These are phyloP conservation scores for Aspergillus ellipticus DNA, from an alignment of 495 filamentous ascomycete genomes.

Conservation along the genomic window DNA sequence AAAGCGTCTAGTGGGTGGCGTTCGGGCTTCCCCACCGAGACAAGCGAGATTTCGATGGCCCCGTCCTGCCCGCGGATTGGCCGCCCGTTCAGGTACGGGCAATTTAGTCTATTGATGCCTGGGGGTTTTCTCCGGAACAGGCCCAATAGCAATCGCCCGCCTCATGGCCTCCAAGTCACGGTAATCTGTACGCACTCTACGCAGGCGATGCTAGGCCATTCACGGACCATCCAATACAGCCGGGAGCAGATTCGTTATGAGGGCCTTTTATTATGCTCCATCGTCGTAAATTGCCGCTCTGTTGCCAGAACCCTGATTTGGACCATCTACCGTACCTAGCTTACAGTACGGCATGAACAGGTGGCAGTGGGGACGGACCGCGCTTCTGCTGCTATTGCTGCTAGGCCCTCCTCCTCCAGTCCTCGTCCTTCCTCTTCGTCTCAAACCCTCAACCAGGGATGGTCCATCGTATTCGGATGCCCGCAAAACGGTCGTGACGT, in stretches of 20 bases:
- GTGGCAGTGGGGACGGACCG: not conserved
- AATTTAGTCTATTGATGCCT: conserved; percentile 20
- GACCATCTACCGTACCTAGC: too few species aligned
- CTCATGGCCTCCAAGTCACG: not conserved
- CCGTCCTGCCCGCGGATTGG: conserved; percentile 25
- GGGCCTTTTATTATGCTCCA: not conserved
- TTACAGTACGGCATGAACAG: not conserved
- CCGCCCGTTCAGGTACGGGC: conserved; percentile 21
- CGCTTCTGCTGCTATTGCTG: not conserved
- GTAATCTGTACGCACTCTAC: not conserved
- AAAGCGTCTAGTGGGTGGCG: conserved; percentile 15
- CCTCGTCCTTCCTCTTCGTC: not conserved
- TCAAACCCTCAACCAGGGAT: conserved; percentile 3
- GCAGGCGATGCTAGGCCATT: not conserved
- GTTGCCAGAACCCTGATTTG: not conserved
- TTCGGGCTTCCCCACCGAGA: conserved; percentile 17
- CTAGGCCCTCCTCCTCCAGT: not conserved
- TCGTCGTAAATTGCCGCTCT: not conserved
- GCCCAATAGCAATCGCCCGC: conserved; percentile 6
- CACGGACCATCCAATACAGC: not conserved
- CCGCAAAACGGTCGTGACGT: not conserved
- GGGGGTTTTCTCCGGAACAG: conserved; percentile 17
- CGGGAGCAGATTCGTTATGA: not conserved
- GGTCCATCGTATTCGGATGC: conserved; percentile 1
- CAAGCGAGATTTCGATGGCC: conserved; percentile 30